Evolutionary conservation across 495 filamentous ascomycete genomes (phyloP), one percentile per base, ranked within the genome.

Genomic region (Lasiosphaeria ovina): DNA sequence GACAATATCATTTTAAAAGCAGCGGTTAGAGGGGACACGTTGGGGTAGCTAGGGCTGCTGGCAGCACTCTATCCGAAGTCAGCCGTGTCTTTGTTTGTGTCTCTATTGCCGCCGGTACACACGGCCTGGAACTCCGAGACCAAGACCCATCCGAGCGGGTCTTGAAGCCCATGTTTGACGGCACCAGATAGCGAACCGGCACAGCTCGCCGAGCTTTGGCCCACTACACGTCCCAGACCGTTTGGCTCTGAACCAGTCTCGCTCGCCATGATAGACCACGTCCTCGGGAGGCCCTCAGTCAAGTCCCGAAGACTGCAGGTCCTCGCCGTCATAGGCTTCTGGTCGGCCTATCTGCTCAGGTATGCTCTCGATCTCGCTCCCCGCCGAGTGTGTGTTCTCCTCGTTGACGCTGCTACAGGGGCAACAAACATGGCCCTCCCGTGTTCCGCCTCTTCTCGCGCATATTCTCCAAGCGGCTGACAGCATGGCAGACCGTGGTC

Each of bases 241-340:
- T 11, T n/a, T n/a, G 44, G 38, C 38, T 42, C 12, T 42, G 12
- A 42, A 12, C 38, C 38, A 47, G 12, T 17, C 1, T 33, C 47
- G 8, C 31, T 17, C 68, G 73, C 44, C 33, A 81, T 81, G 79
- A 72, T 81, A 64, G 94, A 98, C 71, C 94, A 98, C 77, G 86
- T 97, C 57, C 82, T 98, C 42, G 94, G 94, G 60, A 85, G 90
- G 62, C 94, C 94, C 38, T 96, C 92, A 7, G 87, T 89, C 61
- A 86, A 89, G 74, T 96, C 94, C 68, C 88, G 94, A 59, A 91
- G 96, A 68, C 87, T 95, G 32, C 93, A 98, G 72, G 92, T 98
- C 62, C 83, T 97, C 58, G 87, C 89, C 33, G 94, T 97, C 0
- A 81, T 98, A 17, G 83, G 87, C 0, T 95, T 97, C 67, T 98